phyloP scores from a whole-genome alignment of 345 rosid species.

The Camelina laxa region DNA sequence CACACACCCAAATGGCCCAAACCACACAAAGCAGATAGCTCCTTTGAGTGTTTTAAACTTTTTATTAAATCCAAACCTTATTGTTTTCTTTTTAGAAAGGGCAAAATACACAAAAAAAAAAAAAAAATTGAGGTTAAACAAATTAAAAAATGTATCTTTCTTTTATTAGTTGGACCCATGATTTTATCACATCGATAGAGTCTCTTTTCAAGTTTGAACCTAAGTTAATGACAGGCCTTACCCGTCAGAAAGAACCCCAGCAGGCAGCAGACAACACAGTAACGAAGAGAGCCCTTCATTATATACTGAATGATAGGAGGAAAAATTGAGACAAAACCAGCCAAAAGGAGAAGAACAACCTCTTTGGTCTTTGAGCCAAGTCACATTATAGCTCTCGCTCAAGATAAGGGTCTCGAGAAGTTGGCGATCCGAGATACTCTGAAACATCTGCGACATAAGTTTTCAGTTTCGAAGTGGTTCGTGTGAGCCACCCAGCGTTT shows the following conservation, averaged over 20 bases:
- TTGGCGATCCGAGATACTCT: conserved; percentile 49
- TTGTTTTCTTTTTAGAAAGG: no score
- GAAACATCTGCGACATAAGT: conserved; percentile 53
- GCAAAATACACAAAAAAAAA: conserved; percentile 3
- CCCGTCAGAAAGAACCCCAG: conserved; percentile 30
- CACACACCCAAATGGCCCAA: no score
- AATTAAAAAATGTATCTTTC: not conserved
- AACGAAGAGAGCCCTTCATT: conserved; percentile 21
- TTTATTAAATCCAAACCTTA: no score
- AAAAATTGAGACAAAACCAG: conserved; percentile 16
- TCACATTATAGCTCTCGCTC: conserved; percentile 62
- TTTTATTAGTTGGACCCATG: conserved; percentile 21
- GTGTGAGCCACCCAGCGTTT: conserved; percentile 79
- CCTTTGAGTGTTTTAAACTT: not conserved
- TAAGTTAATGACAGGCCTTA: conserved; percentile 27
- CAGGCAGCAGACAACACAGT: conserved; percentile 1
- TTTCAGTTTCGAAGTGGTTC: conserved; percentile 87
- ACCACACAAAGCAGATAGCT: no score
- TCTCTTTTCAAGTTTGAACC: conserved; percentile 12
- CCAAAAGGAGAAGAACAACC: conserved; percentile 24
- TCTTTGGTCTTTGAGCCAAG: conserved; percentile 19
- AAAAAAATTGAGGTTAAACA: conserved; percentile 22
- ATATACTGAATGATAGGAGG: conserved; percentile 5
- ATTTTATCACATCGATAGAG: not conserved
- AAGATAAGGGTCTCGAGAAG: conserved; percentile 70